Evolutionary conservation across 2,329 filamentous ascomycete genomes (phyloP), one percentile per base, ranked within the genome.

Genomic region (Fusarium kyushuense): DNA sequence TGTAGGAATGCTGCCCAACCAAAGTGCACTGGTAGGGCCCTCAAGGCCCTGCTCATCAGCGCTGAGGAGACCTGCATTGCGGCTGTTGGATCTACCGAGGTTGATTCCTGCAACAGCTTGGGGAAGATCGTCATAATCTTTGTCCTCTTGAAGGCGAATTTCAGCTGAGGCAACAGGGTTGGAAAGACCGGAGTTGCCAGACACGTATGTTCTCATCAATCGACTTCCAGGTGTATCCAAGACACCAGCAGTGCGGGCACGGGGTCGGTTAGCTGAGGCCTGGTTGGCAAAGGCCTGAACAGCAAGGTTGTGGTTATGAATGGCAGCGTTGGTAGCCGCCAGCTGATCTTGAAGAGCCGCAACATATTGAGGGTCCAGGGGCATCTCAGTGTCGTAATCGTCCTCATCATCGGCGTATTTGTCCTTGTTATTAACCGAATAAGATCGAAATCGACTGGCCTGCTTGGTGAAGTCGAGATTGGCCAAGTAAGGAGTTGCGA

Each of bases 371-470:
- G 76, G 84, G 61, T 89, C 86, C 43, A 87, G 80, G 21, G 80
- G 79, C 54, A 87, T 76, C 59, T 81, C 84, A 21, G 77, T 74
- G 36, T 86, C 89, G 63, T 92, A 93, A 63, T 94, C 91, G 27
- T 94, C 91, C 53, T 96, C 94, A 46, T 93, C 91, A 73, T 96
- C 93, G 4, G 92, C 94, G 74, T 98, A 98, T 78, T 96, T 96
- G 78, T 98, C 95, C 80, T 97, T 97, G 57, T 97, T 96, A 79
- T 99, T 99, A 69, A 99, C 96, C 1, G 96, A 99, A 79, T 97
- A 98, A 3, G 96, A 99, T 46, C 96, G 90, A 84, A 98, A 97
- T 53, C 96, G 89, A 78, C 92, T 98, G 43, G 90, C 86, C 72
- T 92, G 92, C 76, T 90, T 91, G 70, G 93, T 87, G 76, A 92